Conservation (phyloP, 2,329 filamentous ascomycete genomes). For the Pleoardoris graminearum region DNA sequence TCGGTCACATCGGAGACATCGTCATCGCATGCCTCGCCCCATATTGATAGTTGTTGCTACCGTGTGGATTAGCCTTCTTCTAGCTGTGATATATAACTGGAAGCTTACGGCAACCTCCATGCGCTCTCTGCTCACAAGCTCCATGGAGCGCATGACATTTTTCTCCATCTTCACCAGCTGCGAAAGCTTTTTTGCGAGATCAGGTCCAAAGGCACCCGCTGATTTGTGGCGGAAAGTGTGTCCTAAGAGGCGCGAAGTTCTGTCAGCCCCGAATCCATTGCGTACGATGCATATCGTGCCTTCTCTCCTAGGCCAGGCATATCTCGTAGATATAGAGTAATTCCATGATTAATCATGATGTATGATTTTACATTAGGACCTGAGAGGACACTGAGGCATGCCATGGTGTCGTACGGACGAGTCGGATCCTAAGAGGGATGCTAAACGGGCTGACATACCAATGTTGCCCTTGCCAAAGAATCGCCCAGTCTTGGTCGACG, state of each 20-base stretch:
- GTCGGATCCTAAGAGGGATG: background rate
- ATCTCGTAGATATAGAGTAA: background rate
- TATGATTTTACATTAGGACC: no score
- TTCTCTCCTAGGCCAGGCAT: background rate
- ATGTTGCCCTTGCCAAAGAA: slow-evolving; percentile 86
- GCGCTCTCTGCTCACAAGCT: slow-evolving; percentile 89
- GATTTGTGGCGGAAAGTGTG: slow-evolving; percentile 73
- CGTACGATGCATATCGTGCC: background rate
- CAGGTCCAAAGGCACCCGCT: slow-evolving; percentile 77
- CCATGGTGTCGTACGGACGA: slow-evolving; percentile 9
- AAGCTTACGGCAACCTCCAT: slow-evolving; percentile 94
- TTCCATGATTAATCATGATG: no score
- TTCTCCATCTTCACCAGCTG: slow-evolving; percentile 99
- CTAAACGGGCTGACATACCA: slow-evolving; percentile 60
- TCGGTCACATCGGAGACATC: slow-evolving; percentile 99
- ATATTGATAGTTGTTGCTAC: slow-evolving; percentile 97
- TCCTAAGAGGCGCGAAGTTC: slow-evolving; percentile 49
- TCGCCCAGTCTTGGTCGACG: slow-evolving; percentile 86
- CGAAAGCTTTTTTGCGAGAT: slow-evolving; percentile 95
- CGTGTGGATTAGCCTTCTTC: slow-evolving; percentile 22
- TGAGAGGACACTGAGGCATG: background rate
- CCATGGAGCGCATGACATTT: slow-evolving; percentile 99
- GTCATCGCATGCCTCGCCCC: slow-evolving; percentile 94
- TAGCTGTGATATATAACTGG: slow-evolving; percentile 2
- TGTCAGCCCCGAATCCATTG: slow-evolving; percentile 12